Conservation (phyloP, 345 rosid genomes). For the Nephelium lappaceum region DNA sequence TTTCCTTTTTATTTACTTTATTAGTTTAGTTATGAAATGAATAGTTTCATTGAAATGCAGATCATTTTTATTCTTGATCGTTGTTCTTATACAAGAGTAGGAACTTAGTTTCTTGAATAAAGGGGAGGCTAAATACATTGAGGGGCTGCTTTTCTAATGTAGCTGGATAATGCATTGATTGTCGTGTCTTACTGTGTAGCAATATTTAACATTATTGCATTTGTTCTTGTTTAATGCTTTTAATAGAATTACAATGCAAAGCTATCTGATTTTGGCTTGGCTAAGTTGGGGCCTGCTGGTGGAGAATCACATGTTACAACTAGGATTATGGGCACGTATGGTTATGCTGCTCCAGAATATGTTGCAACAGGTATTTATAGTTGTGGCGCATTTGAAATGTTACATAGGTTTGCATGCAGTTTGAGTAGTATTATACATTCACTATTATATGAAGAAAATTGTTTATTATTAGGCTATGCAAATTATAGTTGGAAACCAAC, state of each 20-base stretch:
- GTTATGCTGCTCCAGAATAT: slow-evolving; percentile 73
- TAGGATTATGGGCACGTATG: slow-evolving; percentile 48
- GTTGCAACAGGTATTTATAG: slow-evolving; percentile 55
- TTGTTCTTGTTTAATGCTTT: not conserved
- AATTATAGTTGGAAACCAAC: not conserved
- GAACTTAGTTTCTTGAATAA: not conserved
- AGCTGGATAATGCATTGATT: not conserved
- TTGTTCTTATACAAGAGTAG: not conserved
- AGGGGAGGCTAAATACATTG: not conserved
- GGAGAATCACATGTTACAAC: slow-evolving; percentile 58
- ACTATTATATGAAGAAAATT: not conserved
- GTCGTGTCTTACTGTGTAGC: not conserved
- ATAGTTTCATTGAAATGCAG: not conserved
- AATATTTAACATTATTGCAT: not conserved
- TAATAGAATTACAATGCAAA: slow-evolving; percentile 54
- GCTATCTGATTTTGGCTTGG: slow-evolving; percentile 76
- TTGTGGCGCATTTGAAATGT: not conserved
- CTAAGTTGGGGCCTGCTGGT: slow-evolving; percentile 61
- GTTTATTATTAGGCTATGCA: not conserved
- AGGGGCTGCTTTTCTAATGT: not conserved
- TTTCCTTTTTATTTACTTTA: not conserved
- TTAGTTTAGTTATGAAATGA: not conserved
- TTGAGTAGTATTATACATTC: not conserved
- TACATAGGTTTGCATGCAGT: not conserved
- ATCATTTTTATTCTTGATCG: no score